Evolutionary conservation across 768 basidiomycete genomes (phyloP).

Genomic region (Antrodiella citrinella): DNA sequence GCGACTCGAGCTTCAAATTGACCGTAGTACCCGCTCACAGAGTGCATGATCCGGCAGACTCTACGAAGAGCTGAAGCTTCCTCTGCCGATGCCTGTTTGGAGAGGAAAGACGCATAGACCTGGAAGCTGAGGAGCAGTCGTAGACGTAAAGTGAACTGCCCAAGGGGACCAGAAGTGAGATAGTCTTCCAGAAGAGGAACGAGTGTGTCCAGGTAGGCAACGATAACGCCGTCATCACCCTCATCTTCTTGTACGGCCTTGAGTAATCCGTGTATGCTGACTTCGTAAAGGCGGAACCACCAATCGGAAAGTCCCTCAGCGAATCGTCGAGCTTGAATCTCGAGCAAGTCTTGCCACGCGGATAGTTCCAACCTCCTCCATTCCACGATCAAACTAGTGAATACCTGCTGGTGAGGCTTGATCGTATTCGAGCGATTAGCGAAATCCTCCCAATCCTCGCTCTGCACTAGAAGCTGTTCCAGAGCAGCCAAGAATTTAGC

Average conservation of each 20-base stretch:
- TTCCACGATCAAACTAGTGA: conserved; percentile 69
- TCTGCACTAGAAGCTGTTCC: conserved; percentile 80
- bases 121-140: conserved; percentile 63
- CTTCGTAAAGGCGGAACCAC: conserved; percentile 91
- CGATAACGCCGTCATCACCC: conserved; percentile 24
- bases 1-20: conserved; percentile 46
- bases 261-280: conserved; percentile 54
- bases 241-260: conserved; percentile 36
- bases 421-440: conserved; percentile 89
- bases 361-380: conserved; percentile 89
- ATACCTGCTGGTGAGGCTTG: conserved; percentile 49
- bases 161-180: conserved; percentile 66
- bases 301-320: conserved; percentile 49
- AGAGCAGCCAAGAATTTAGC: conserved; percentile 76
- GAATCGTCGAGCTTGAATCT: conserved; percentile 51
- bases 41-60: conserved; percentile 50
- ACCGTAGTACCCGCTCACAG: conserved; percentile 54
- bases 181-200: conserved; percentile 79
- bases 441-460: conserved; percentile 94
- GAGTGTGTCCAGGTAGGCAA: conserved; percentile 53
- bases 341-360: conserved; percentile 78
- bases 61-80: conserved; percentile 19
- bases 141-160: conserved; percentile 71
- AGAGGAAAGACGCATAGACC: conserved; percentile 31
- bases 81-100: not conserved